These are phyloP conservation scores for Penicillium macrosclerotiorum DNA, from an alignment of 495 filamentous ascomycete species.

Conservation along the genomic window DNA sequence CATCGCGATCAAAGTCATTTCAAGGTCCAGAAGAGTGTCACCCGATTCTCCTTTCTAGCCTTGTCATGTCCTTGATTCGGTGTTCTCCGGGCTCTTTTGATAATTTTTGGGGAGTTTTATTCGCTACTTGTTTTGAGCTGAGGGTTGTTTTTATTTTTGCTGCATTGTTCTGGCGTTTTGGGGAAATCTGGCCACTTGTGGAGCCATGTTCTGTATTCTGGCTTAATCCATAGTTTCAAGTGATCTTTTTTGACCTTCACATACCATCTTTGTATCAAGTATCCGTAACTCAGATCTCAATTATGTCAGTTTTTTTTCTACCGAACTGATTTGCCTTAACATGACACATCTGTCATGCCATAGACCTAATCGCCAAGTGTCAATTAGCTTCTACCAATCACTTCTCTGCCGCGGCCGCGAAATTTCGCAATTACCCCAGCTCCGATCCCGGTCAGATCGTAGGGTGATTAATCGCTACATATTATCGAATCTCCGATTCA, in stretches of 20 bases:
- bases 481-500: too few relatives aligned
- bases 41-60: neutral
- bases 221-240: constrained; percentile 6
- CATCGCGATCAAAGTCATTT: neutral
- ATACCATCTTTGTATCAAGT: neutral
- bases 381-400: too few relatives aligned
- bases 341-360: too few relatives aligned
- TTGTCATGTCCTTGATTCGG: neutral
- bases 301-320: too few relatives aligned
- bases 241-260: constrained; percentile 1
- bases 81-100: constrained; percentile 7
- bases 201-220: constrained; percentile 3
- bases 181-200: constrained; percentile 9
- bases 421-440: too few relatives aligned
- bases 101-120: constrained; percentile 16
- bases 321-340: too few relatives aligned
- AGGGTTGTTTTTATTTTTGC: constrained; percentile 17
- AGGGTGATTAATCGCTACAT: too few relatives aligned
- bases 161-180: constrained; percentile 31
- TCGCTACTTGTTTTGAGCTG: constrained; percentile 19
- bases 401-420: too few relatives aligned
- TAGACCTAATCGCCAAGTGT: too few relatives aligned
- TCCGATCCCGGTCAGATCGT: too few relatives aligned
- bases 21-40: too few relatives aligned
- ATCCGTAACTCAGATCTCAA: too few relatives aligned